Base-by-base conservation (phyloP, 768 basidiomycete genomes). In the Scleroderma bovista region DNA sequence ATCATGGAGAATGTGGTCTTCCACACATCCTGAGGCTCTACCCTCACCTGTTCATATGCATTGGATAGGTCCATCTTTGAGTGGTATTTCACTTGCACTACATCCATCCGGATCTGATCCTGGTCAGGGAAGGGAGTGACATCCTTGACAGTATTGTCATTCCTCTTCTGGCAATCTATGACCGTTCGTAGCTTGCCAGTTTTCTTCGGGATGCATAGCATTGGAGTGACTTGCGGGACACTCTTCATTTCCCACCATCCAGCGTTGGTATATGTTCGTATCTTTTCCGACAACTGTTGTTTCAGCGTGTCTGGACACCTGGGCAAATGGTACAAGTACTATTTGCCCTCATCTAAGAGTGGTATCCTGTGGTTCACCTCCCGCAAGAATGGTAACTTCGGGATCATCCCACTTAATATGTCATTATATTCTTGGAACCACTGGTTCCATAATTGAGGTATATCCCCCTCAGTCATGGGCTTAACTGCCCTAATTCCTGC, bases 31-130 rank as follows among this genome's bases (percentile, higher is more conserved):
- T 63, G 57, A 0, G 51, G 31, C 0, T 49, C 38, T 1, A 77
- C 52, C 0, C 66, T 60, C 0, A 77, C 65, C 47, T 77, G 75
- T 48, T 77, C 68, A 52, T 73, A 78, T 0, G 73, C 69, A 45
- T 75, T 66, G 2, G 64, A 60, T 23, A 73, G 45, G 44, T 78
- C 69, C 5, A 78, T 70, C 32, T 72, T 75, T 3, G 73, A 71
- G 1, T 69, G 44, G 29, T 55, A 60, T 24, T 57, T 63, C 0
- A 56, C 67, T n/a, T 59, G 26, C 0, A 71, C 67, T 0, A 75
- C 68, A 39, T 71, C 66, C 9, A 52, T 48, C 1, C 65, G 44
- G 0, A 78, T 74, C 1, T 60, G 62, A 15, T 75, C 26, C 9
- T 29, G 26, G 9, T 29, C 26, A 5, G 26, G 26, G 26, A 29